A percentile compares a stretch with the other conserved stretches of the same genome.
Evolutionary conservation across 192 early-diverging fungal species (phyloP).

Genomic region (Coemansia sp.): DNA sequence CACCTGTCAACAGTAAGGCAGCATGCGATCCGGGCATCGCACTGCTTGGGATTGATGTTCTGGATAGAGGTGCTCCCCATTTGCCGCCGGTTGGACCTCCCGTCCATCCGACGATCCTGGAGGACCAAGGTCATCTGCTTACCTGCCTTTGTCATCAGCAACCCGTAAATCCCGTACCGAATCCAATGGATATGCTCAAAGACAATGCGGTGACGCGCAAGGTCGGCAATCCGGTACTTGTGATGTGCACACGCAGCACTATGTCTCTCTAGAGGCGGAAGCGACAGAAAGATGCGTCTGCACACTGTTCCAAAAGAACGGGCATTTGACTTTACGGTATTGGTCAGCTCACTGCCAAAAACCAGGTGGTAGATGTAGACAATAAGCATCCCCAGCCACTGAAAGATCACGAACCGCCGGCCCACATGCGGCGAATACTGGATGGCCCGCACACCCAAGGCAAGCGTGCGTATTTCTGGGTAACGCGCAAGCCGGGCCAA

Average conservation of each 20-base stretch:
- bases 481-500: constrained; percentile 12
- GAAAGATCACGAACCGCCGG: constrained; percentile 15
- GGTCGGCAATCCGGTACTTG: constrained; percentile 17
- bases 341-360: not conserved
- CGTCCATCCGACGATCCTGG: too few species aligned
- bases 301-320: not conserved
- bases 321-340: not conserved
- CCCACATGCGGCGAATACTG: constrained; percentile 9
- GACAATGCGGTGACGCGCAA: constrained; percentile 14
- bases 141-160: constrained; percentile 6
- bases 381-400: constrained; percentile 7
- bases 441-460: not conserved
- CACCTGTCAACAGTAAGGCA: constrained; percentile 18
- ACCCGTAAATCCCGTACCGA: constrained; percentile 16
- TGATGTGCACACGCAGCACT: too few species aligned
- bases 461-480: constrained; percentile 7
- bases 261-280: too few species aligned
- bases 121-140: constrained; percentile 9
- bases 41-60: too few species aligned
- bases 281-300: not conserved
- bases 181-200: constrained; percentile 15
- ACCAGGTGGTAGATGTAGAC: not conserved
- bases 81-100: too few species aligned
- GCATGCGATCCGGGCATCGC: not conserved
- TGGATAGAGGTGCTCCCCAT: too few species aligned